Base-by-base conservation (phyloP, 129 eudicot genomes). In the Lonicera japonica region DNA sequence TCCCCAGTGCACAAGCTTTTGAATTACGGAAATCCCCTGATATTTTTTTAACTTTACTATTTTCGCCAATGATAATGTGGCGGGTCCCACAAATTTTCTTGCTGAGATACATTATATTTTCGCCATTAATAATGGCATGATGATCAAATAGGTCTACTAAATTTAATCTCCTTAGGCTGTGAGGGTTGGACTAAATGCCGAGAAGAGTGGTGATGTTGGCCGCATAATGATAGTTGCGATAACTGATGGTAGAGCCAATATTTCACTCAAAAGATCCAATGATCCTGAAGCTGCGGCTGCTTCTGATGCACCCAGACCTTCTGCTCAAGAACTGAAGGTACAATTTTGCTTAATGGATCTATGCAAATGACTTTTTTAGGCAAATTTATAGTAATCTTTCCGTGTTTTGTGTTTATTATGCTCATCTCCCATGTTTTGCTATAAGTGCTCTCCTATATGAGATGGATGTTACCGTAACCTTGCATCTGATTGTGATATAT, bases 121-220 rank as follows among this genome's bases (percentile, higher is more conserved):
- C 36, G 36, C 6, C 36, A 6, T 29, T 29, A 6, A 29, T 29
- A 29, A 29, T 2, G 36, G 36, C 36, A 29, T 29, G 36, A 29
- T 29, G 36, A 29, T 29, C 36, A 29, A 29, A 6, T 29, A 29
- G 36, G 36, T 29, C 36, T 43, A 58, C 57, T 36, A 11, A 59
- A 54, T 45, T 67, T 22, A 5, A 14, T 43, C 39, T 71, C 70
- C 48, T 56, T 66, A 90, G 97, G 97, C 97, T 41, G 94, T 91
- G 36, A 73, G 97, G 68, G 97, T 91, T 56, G 97, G 97, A 48
- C 71, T 91, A 73, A 91, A 91, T 63, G 97, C 97, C 46, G 97
- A 91, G 79, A 87, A 91, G 66, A 91, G 97, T 45, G 97, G 97
- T 51, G 97, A 91, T 67, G 95, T 91, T 34, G 97, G 97, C n/a